Evolutionary conservation across 805 yeast species (phyloP), one percentile per base, ranked within the genome.

Genomic region (Sugiyamaella boreocaroliniensis): DNA sequence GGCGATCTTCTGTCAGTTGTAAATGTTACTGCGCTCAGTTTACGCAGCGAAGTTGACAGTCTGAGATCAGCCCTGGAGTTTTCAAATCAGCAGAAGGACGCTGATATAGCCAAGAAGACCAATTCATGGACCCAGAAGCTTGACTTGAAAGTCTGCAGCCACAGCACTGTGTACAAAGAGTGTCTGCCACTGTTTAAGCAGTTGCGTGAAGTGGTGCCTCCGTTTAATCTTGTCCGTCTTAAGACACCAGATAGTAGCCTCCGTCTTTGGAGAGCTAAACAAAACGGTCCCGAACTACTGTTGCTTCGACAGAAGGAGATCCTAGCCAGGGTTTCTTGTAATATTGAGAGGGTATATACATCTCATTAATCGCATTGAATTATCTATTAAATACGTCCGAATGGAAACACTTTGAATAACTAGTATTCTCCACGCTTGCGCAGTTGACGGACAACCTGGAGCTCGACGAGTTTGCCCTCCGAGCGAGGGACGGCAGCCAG

Each of bases 361-460:
- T 32, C 37, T 32, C 37, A 32, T 32, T 32, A 32, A 32, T 32
- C n/a, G 37, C 37, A 32, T 32, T 4, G 37, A 10, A 32, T 32
- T 32, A 32, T 32, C n/a, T 32, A 32, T 32, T 32, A 32, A 32
- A 32, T 32, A 32, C 37, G 8, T 4, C n/a, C 37, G 11, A 32
- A 14, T 4, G 26, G 26, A 22, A 32, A 4, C 37, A 32, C 11
- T 11, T 14, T 32, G 37, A 14, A 32, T 40, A n/a, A n/a, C 34
- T 55, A 73, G 55, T 68, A 71, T 62, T 81, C 86, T 47, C 84
- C 83, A 63, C 83, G 77, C 66, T 82, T 82, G 60, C 85, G 76
- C 62, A 82, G 73, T 16, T 76, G 65, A 53, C 73, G 71, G 47
- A 75, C 66, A 50, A 72, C 68, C 61, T 79, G 79, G 61, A 82